A percentile compares a stretch with the other conserved stretches of the same genome.
Conservation (phyloP, 1,139 yeast species). For the Candida pseudoviswanathii region DNA sequence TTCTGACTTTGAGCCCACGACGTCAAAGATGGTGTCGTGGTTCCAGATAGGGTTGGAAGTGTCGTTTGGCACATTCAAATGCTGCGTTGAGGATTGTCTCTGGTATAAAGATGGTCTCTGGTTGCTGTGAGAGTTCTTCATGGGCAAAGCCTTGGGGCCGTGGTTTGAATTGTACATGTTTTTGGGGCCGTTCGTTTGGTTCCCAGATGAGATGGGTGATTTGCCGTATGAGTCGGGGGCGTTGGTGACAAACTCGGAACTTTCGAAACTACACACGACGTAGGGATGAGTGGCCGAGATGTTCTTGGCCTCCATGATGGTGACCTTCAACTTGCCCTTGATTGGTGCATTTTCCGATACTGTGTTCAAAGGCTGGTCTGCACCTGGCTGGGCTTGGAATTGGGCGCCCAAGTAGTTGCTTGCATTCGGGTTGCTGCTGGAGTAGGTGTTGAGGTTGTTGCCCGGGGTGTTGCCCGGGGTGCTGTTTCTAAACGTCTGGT, state of each 20-base stretch:
- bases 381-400: slow-evolving; percentile 12
- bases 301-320: slow-evolving; percentile 77
- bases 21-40: slow-evolving; percentile 90
- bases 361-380: slow-evolving; percentile 14
- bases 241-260: slow-evolving; percentile 84
- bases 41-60: slow-evolving; percentile 78
- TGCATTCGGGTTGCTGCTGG: slow-evolving; percentile 12
- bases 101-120: slow-evolving; percentile 54
- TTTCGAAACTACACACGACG: slow-evolving; percentile 91
- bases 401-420: slow-evolving; percentile 4
- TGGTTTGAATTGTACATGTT: slow-evolving; percentile 18
- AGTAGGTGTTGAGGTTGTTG: slow-evolving; percentile 8
- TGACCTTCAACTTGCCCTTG: slow-evolving; percentile 80
- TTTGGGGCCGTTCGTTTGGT: slow-evolving; percentile 11
- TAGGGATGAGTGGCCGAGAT: slow-evolving; percentile 68
- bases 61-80: slow-evolving; percentile 39
- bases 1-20: slow-evolving; percentile 78
- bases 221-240: slow-evolving; percentile 70
- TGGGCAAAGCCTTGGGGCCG: slow-evolving; percentile 21
- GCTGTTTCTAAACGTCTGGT: slow-evolving; percentile 25
- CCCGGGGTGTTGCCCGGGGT: slow-evolving; percentile 4
- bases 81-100: slow-evolving; percentile 68
- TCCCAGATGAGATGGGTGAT: slow-evolving; percentile 38
- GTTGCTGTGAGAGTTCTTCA: slow-evolving; percentile 12
- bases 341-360: slow-evolving; percentile 32